Evolutionary conservation across 2,329 filamentous ascomycete species (phyloP), one percentile per base, ranked within the genome.

Genomic region (Bipolaris victoriae): DNA sequence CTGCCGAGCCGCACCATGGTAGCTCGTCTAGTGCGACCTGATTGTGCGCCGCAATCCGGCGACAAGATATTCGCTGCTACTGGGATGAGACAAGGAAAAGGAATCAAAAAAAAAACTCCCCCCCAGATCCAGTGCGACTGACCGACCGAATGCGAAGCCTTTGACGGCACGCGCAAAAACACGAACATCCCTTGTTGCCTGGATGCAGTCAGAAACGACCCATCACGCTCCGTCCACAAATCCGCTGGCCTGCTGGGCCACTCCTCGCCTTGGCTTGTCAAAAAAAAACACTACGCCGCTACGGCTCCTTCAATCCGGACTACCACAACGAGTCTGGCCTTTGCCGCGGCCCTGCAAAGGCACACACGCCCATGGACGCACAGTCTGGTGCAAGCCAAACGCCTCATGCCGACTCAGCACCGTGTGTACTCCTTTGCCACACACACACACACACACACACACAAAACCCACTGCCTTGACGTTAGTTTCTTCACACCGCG

Each of bases 401-500:
- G 54, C 49, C 44, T 58, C 55, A 49, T 49, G 43, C 47, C 49
- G 37, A 60, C 47, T 49, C 55, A 59, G 44, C 39, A 57, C 44
- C 43, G 44, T 48, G 36, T 48, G 24, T 60, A 52, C 44, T 50
- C 51, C 22, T 50, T 61, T 57, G 58, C 55, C n/a, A n/a, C n/a
- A n/a, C n/a, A n/a, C n/a, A n/a, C n/a, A n/a, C 60, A 63, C 58
- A 61, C 60, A 63, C 58, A 60, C 55, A 3, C 22, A 58, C 55
- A 33, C 51, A 43, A 44, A 44, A 29, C 16, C 41, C 48, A 37
- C 48, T 49, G 50, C 44, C 49, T 64, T 55, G 64, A 62, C 58
- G 66, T 72, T 74, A 72, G 71, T 64, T 65, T 60, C 58, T 64
- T 64, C 61, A 51, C 60, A 64, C 59, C 52, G 56, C 56, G 43